Conservation (phyloP, 1,284 basidiomycete species). For the Heliocybe sulcata region DNA sequence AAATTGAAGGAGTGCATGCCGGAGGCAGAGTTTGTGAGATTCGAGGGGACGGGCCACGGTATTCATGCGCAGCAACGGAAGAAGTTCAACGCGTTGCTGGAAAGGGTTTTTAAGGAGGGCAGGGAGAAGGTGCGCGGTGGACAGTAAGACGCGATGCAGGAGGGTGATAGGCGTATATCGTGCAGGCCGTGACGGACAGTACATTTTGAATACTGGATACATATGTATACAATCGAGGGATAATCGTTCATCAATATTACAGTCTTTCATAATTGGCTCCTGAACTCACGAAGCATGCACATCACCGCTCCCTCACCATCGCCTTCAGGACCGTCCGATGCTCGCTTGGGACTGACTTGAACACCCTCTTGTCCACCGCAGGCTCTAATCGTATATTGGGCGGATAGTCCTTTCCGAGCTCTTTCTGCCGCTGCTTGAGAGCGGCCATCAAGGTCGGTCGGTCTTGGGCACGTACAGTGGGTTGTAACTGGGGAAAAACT, state of each 20-base stretch:
- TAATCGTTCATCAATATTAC: neutral
- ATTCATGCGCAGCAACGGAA: constrained; percentile 46
- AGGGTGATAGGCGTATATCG: neutral
- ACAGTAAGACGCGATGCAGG: neutral
- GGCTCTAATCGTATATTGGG: constrained; percentile 39
- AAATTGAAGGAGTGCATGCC: constrained; percentile 59
- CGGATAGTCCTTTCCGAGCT: constrained; percentile 30
- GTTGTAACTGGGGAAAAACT: constrained; percentile 16
- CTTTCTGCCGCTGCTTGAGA: constrained; percentile 30
- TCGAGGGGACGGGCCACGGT: constrained; percentile 64
- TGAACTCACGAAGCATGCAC: neutral
- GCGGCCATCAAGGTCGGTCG: constrained; percentile 26
- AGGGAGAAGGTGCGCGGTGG: constrained; percentile 13
- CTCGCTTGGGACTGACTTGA: constrained; percentile 26
- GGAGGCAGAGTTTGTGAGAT: constrained; percentile 60
- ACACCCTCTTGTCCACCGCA: constrained; percentile 24
- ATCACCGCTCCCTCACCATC: constrained; percentile 30
- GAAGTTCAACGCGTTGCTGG: constrained; percentile 52
- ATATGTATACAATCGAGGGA: neutral
- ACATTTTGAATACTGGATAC: neutral
- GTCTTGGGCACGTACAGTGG: constrained; percentile 15
- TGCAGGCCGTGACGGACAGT: neutral
- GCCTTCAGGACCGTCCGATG: constrained; percentile 27
- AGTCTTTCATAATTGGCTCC: neutral
- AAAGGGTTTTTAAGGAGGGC: constrained; percentile 51